Conservation (phyloP, 768 basidiomycete species). For the Russula compacta region DNA sequence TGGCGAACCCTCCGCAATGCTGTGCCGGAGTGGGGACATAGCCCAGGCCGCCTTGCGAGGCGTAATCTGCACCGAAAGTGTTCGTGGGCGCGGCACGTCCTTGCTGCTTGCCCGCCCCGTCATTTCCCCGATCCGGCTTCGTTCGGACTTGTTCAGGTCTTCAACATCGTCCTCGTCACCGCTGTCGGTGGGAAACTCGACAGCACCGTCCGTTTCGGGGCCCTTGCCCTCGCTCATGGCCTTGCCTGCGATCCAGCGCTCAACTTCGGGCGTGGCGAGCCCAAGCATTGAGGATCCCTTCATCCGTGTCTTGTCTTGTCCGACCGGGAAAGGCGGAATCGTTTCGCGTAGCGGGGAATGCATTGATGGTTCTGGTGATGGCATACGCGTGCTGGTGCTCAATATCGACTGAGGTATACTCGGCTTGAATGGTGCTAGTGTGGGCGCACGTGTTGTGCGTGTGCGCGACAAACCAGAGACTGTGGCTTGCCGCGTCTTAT, state of each 20-base stretch:
- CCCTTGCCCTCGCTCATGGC: slow-evolving; percentile 4
- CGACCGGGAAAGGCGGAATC: slow-evolving; percentile 27
- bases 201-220: slow-evolving; percentile 24
- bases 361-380: slow-evolving; percentile 18
- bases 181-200: slow-evolving; percentile 40
- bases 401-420: background rate
- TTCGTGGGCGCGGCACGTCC: slow-evolving; percentile 31
- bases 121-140: slow-evolving; percentile 30
- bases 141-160: slow-evolving; percentile 22
- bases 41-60: slow-evolving; percentile 36
- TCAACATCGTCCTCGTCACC: slow-evolving; percentile 26
- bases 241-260: slow-evolving; percentile 41
- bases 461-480: slow-evolving; percentile 3
- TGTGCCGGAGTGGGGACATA: slow-evolving; percentile 28
- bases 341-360: slow-evolving; percentile 17
- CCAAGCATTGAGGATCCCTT: slow-evolving; percentile 28
- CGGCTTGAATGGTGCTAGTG: slow-evolving; percentile 10
- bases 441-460: background rate
- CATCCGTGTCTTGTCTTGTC: slow-evolving; percentile 14
- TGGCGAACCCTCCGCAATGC: slow-evolving; percentile 33
- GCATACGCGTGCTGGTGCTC: slow-evolving; percentile 12
- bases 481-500: slow-evolving; percentile 1
- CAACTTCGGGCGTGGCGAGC: slow-evolving; percentile 46
- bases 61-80: slow-evolving; percentile 38
- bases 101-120: slow-evolving; percentile 38